Percentiles rank a stretch among this genome's conserved stretches.
These are phyloP conservation scores for Erodium moschatum DNA, from an alignment of 441 rosid genomes.

Conservation along the genomic window DNA sequence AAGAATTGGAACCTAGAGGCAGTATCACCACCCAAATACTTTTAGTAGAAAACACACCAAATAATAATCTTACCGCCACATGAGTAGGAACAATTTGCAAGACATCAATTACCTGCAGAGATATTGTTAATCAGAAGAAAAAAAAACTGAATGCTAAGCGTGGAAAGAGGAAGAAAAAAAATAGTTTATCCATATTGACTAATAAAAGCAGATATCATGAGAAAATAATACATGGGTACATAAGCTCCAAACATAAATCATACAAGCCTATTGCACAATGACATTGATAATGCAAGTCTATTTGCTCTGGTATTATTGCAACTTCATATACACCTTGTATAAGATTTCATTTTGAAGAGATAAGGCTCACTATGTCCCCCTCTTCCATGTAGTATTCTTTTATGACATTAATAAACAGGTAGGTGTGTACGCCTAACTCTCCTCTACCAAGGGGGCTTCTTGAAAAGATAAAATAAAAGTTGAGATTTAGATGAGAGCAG, in stretches of 20 bases:
- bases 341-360: too few relatives aligned
- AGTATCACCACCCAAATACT: too few relatives aligned
- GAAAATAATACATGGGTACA: constrained; percentile 8
- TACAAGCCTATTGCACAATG: background rate
- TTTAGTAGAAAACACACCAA: too few relatives aligned
- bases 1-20: too few relatives aligned
- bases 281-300: background rate
- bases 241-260: background rate
- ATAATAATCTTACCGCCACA: constrained; percentile 56
- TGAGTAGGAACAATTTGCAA: constrained; percentile 78
- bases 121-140: constrained; percentile 8
- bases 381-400: too few relatives aligned
- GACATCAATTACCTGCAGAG: constrained; percentile 80
- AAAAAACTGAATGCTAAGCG: background rate
- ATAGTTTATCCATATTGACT: background rate
- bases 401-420: too few relatives aligned
- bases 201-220: background rate
- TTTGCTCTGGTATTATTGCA: background rate
- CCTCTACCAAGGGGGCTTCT: too few relatives aligned
- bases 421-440: too few relatives aligned
- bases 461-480: too few relatives aligned
- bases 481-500: too few relatives aligned
- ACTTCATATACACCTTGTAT: too few relatives aligned
- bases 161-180: background rate
- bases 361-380: too few relatives aligned